Evolutionary conservation across 257 asterid genomes (phyloP), one percentile per base, ranked within the genome.

Genomic region (Verbena officinalis): DNA sequence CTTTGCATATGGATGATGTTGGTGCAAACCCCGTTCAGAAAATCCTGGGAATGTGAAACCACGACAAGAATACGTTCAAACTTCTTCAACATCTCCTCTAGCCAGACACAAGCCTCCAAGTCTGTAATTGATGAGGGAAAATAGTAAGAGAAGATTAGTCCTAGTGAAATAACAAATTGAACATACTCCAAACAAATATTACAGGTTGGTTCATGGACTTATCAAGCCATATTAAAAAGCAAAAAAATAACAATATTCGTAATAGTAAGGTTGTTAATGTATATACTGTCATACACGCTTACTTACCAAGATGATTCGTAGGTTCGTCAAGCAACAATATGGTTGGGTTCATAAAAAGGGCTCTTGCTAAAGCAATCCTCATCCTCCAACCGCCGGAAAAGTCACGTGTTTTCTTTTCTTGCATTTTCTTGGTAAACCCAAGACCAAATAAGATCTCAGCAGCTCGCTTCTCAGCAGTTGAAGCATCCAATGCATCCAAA

Each of bases 351-450:
- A 94, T 94, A 75, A 94, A 94, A 70, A 94, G 81, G 34, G 99
- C 99, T 64, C 99, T 74, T 39, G 99, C 97, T 34, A 94, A 74
- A 73, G 99, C 97, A 69, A 94, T 90, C 75, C 99, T 88, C 99
- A 94, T 94, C 71, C 99, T 88, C 99, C 99, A 94, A 15, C 99
- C 98, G 73, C 99, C 99, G 68, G 99, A 94, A 62, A 94, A 94
- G 64, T 94, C 99, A 3, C 86, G 81, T 20, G 99, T 94, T 71
- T 90, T 94, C 95, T 88, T 82, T 43, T 46, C 91, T 80, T 94
- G 99, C 97, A 94, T 94, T 73, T 83, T 59, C 78, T 94, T 94
- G 81, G 54, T 62, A 69, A 94, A 94, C 45, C 99, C 99, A 71
- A 94, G 99, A 54, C 99, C 97, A 76, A 51, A 84, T 60, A 94